Evolutionary conservation across 208 protist genomes (phyloP), one percentile per base, ranked within the genome.

Genomic region (Blechomonas ayalai): DNA sequence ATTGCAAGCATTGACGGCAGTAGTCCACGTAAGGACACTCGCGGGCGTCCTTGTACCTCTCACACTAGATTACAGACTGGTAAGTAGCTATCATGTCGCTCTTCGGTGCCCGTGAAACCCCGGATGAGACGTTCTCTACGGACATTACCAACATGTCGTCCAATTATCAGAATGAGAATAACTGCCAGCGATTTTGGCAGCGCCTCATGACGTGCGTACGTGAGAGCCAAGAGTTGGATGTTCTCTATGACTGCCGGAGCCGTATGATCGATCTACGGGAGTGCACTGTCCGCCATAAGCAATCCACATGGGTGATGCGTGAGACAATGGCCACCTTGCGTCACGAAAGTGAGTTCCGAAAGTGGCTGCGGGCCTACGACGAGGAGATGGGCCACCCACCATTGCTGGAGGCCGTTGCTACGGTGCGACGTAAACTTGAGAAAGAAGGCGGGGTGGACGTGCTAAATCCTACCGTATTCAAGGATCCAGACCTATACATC

Each of bases 161-260:
- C 43, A 85, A 68, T 55, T 81, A 81, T 59, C 37, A 67, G 1
- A 71, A 67, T 33, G 83, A 92, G 59, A 75, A 62, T 44, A 74
- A 77, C 61, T 92, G 83, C 52, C 68, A 82, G 20, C 74, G 83
- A 39, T 89, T 89, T 48, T 92, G 75, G 70, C 64, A 74, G 32
- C 73, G 83, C 0, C 55, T 89, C 37, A 85, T 86, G 75, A 88
- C 65, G 2, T 92, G 83, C 41, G 46, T 92, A 20, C 72, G 83
- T 0, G 83, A 92, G 47, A 89, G 79, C 50, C 75, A 89, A 52
- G 78, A 88, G 59, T 52, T 88, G 10, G 83, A 92, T 52, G 83
- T 92, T 12, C 57, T 89, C 24, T 92, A 89, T 56, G 83, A 92
- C 59, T 92, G 83, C 61, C 79, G 83, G 20, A 86, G 75, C 45